phyloP scores from a whole-genome alignment of 345 rosid genomes.

The Sisymbrium altissimum region DNA sequence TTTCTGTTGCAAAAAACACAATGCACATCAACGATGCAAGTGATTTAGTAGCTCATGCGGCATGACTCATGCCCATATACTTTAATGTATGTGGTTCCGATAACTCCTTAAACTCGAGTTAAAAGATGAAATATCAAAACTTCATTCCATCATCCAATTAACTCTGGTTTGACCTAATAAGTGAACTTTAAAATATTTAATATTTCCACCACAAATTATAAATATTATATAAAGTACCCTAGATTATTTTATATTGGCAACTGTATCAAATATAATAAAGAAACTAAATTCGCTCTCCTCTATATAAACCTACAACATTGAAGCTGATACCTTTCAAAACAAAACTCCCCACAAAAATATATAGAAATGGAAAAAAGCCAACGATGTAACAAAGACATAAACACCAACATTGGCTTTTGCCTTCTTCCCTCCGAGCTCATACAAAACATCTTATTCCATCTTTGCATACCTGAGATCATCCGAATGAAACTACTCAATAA shows the following conservation, averaged over 20 bases:
- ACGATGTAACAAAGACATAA: constrained; percentile 26
- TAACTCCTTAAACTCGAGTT: background rate
- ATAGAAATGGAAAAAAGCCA: constrained; percentile 29
- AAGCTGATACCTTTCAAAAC: constrained; percentile 15
- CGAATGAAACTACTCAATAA: constrained; percentile 52
- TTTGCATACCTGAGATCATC: constrained; percentile 62
- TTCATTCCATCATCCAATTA: background rate
- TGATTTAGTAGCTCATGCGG: background rate
- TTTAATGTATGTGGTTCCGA: background rate
- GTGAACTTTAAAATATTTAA: constrained; percentile 1
- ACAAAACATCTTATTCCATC: constrained; percentile 55
- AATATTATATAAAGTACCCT: background rate
- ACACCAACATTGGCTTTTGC: constrained; percentile 52
- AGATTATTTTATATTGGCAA: background rate
- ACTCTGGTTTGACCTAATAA: constrained; percentile 21
- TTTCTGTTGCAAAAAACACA: background rate
- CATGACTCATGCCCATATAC: background rate
- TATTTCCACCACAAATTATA: constrained; percentile 16
- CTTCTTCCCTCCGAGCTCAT: constrained; percentile 79
- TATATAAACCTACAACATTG: constrained; percentile 20
- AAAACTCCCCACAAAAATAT: background rate
- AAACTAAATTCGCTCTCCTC: background rate
- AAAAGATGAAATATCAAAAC: background rate
- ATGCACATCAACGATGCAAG: background rate
- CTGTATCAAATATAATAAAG: background rate